These are phyloP conservation scores for Theileria luwenshuni DNA, from an alignment of 169 alveolate genomes.

Conservation along the genomic window DNA sequence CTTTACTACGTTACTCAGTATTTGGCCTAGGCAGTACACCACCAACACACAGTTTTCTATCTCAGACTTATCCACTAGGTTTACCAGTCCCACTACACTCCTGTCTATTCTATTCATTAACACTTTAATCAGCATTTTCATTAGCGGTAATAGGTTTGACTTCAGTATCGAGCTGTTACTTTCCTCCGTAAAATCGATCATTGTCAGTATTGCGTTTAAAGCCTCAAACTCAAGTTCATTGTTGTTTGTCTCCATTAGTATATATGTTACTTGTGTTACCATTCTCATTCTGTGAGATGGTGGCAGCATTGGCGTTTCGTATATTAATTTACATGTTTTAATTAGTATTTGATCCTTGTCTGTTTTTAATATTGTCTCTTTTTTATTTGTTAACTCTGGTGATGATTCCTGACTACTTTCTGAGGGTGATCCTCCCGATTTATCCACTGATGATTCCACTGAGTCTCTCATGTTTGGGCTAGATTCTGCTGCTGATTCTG, in stretches of 20 bases:
- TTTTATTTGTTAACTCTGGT: background rate
- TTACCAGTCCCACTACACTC: constrained; percentile 4
- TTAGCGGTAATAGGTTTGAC: constrained; percentile 29
- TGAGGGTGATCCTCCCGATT: background rate
- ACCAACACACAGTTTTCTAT: constrained; percentile 50
- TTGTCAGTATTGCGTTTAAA: constrained; percentile 32
- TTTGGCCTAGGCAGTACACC: constrained; percentile 63
- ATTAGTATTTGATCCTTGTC: background rate
- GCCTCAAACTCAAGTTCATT: constrained; percentile 44
- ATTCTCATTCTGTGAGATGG: constrained; percentile 66
- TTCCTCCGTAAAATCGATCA: constrained; percentile 44
- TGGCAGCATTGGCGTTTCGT: constrained; percentile 53
- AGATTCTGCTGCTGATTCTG: background rate
- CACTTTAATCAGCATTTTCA: constrained; percentile 46
- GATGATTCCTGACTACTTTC: background rate
- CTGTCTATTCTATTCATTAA: constrained; percentile 26
- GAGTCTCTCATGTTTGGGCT: background rate
- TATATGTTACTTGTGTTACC: constrained; percentile 45
- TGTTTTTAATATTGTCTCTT: background rate
- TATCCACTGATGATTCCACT: background rate
- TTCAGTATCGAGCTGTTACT: constrained; percentile 23
- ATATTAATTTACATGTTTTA: constrained; percentile 6
- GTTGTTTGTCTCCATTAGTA: constrained; percentile 28
- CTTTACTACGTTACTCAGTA: constrained; percentile 22
- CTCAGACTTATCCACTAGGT: constrained; percentile 21